Base-by-base conservation (phyloP, 768 basidiomycete genomes). In the Serpula lacrymans region DNA sequence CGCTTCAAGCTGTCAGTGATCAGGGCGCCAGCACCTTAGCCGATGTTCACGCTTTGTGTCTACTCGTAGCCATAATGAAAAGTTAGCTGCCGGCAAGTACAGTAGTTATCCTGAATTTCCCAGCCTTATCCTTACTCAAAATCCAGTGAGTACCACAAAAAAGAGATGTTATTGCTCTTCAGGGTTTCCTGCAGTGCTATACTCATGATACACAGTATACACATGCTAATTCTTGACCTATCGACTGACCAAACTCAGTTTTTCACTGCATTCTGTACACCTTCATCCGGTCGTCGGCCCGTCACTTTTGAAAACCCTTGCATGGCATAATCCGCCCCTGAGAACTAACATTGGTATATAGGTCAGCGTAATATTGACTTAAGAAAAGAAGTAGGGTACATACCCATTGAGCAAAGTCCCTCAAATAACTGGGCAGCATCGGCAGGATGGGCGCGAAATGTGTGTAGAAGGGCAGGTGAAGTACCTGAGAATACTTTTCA, bases 401-500 rank as follows among this genome's bases (percentile, higher is more conserved):
- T 52, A 89, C 88, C 81, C 82, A 84, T 67, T 90, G 85, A 6
- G 68, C 66, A 29, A 89, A 64, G 62, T 94, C 92, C 41, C 82
- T 69, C 36, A 80, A 37, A 59, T 81, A 91, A 54, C 82, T 87
- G 6, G 88, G 88, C 41, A 86, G 59, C 43, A 78, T 55, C 36
- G 61, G 62, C 45, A 86, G 50, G 46, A 68, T 69, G 30, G 82
- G 79, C 25, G 72, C 63, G 21, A 81, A 74, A 53, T 87, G 68
- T 11, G 71, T 70, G 50, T 80, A 89, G 60, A 88, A 84, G 12
- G 92, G 92, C 47, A 89, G 51, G 48, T 77, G 63, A 44, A 93
- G 75, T 14, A 70, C 75, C 43, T 76, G 74, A 11, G 84, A 85
- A 51, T 93, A 82, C 47, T 86, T 83, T 34, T 80, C 78, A 58